A percentile compares a stretch with the other conserved stretches of the same genome.
phyloP scores from a whole-genome alignment of 768 basidiomycete genomes.

The Kwoniella newhampshirensis region DNA sequence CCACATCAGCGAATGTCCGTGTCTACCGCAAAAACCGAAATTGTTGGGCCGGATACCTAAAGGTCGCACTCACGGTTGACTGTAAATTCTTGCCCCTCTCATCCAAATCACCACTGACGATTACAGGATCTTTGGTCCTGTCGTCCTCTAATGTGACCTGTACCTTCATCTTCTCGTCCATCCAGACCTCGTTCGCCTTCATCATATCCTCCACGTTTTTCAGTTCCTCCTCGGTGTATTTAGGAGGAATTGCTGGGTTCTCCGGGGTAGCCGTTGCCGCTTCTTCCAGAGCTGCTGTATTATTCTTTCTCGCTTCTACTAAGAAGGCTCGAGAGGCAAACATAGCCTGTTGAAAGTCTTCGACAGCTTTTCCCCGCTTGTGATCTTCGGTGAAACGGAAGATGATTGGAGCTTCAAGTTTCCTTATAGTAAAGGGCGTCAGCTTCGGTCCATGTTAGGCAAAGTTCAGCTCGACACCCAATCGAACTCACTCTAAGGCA shows the following conservation, averaged over 20 bases:
- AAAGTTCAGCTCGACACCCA: not conserved
- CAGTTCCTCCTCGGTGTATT: slow-evolving; percentile 85
- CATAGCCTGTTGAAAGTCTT: slow-evolving; percentile 79
- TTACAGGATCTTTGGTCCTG: slow-evolving; percentile 70
- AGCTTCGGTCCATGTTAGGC: not conserved
- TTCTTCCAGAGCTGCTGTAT: slow-evolving; percentile 64
- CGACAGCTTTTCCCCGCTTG: slow-evolving; percentile 76
- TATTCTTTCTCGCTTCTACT: slow-evolving; percentile 70
- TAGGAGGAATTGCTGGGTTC: slow-evolving; percentile 62
- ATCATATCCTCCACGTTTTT: slow-evolving; percentile 72
- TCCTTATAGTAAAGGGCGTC: slow-evolving; percentile 55
- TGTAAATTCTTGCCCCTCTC: slow-evolving; percentile 77
- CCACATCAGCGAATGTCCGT: not conserved
- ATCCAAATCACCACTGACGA: slow-evolving; percentile 81
- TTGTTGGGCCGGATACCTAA: not conserved
- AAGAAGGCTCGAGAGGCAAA: slow-evolving; percentile 66
- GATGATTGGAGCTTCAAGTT: slow-evolving; percentile 75
- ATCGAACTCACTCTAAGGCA: slow-evolving; percentile 73
- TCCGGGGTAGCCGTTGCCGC: slow-evolving; percentile 30
- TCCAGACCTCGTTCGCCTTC: slow-evolving; percentile 78
- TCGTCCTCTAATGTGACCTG: slow-evolving; percentile 71
- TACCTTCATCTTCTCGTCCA: slow-evolving; percentile 74
- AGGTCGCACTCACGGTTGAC: slow-evolving; percentile 56
- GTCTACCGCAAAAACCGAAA: not conserved
- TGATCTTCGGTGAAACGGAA: slow-evolving; percentile 86